phyloP scores from a whole-genome alignment of 164 flowering plant genomes.

The Pachysandra terminalis region DNA sequence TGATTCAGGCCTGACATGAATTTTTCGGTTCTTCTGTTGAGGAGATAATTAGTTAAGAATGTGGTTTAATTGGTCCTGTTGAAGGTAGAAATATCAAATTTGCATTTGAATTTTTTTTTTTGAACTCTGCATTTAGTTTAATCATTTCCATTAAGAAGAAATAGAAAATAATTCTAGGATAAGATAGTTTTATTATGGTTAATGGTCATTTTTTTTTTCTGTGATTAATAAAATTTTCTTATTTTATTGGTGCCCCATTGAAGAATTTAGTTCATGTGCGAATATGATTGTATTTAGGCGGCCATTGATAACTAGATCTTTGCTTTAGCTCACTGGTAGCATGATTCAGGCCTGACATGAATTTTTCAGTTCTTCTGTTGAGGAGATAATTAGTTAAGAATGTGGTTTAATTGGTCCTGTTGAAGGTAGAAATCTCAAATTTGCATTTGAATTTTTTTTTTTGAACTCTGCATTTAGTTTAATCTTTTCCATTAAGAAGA shows the following conservation, averaged over 20 bases:
- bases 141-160: too few relatives aligned
- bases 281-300: not conserved
- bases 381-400: not conserved
- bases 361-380: not conserved
- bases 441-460: not conserved
- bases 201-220: not conserved
- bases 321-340: too few relatives aligned
- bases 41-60: not conserved
- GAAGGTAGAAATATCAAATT: not conserved
- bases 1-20: not conserved
- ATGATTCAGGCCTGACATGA: not conserved
- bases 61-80: not conserved
- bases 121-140: not conserved
- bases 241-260: too few relatives aligned
- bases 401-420: not conserved
- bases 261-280: not conserved
- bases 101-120: not conserved
- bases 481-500: too few relatives aligned
- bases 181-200: not conserved
- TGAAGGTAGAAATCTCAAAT: not conserved
- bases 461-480: not conserved
- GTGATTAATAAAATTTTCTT: too few relatives aligned
- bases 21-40: not conserved
- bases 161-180: not conserved
- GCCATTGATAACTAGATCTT: not conserved